These are phyloP conservation scores for Geotrichum cucujoidarum DNA, from an alignment of 1,139 yeast species.

Conservation along the genomic window DNA sequence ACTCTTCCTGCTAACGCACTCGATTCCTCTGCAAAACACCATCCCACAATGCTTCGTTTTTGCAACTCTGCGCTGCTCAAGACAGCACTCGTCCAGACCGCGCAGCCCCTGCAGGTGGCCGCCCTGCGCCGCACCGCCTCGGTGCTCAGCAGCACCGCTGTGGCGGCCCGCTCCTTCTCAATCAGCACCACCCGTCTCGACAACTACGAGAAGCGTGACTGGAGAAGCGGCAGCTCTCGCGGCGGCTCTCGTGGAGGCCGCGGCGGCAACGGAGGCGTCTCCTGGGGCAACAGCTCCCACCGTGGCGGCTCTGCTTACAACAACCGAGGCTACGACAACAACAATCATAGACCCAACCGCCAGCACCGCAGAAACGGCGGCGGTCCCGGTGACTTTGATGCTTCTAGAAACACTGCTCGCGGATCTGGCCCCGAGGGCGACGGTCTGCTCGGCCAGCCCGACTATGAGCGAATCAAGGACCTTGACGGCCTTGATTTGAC, in stretches of 20 bases:
- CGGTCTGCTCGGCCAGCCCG: slow-evolving; percentile 34
- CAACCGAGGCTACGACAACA: slow-evolving; percentile 1
- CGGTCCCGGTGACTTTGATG: slow-evolving; percentile 18
- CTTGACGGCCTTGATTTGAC: slow-evolving; percentile 21
- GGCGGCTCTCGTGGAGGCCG: neutral
- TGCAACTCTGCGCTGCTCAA: slow-evolving; percentile 4
- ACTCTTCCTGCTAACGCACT: no score
- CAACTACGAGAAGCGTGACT: neutral
- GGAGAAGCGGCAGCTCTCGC: neutral
- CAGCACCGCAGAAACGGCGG: slow-evolving; percentile 9
- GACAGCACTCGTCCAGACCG: slow-evolving; percentile 1
- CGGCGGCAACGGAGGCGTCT: neutral
- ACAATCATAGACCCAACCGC: neutral
- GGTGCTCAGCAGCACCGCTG: neutral
- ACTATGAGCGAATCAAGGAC: slow-evolving; percentile 30
- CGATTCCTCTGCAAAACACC: no score
- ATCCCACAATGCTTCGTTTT: slow-evolving; percentile 11
- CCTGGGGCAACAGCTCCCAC: no score
- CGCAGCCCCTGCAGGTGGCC: neutral
- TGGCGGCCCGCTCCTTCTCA: slow-evolving; percentile 3
- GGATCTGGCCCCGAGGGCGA: slow-evolving; percentile 30
- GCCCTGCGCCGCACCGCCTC: slow-evolving; percentile 4
- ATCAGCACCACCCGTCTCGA: neutral
- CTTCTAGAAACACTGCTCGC: slow-evolving; percentile 21
- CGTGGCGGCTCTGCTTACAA: neutral